Conservation (phyloP, 192 early-diverging fungal species). For the Dispira simplex region DNA sequence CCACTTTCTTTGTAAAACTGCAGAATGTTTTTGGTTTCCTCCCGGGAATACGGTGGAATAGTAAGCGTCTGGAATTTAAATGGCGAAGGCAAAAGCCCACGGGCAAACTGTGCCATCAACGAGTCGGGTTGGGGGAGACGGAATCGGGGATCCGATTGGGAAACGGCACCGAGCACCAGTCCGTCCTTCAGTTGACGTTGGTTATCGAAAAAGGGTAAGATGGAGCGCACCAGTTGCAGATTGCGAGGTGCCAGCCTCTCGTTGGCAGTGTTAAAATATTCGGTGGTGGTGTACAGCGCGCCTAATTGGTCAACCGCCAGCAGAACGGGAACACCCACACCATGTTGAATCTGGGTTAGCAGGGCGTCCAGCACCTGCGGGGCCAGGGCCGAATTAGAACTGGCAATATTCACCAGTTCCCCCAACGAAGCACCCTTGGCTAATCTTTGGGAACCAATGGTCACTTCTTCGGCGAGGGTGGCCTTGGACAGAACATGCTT, state of each 20-base stretch:
- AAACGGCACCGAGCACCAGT: conserved; percentile 25
- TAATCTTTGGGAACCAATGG: background rate
- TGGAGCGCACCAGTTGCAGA: conserved; percentile 23
- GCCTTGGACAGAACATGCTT: background rate
- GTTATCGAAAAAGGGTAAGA: conserved; percentile 32
- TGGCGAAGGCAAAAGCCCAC: conserved; percentile 16
- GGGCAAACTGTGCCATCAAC: conserved; percentile 20
- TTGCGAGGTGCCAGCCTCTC: conserved; percentile 22
- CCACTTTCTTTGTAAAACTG: conserved; percentile 28
- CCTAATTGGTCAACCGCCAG: conserved; percentile 36
- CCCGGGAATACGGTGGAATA: conserved; percentile 22
- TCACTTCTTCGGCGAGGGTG: background rate
- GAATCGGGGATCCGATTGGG: conserved; percentile 13
- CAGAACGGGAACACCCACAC: conserved; percentile 23
- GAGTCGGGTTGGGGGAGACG: conserved; percentile 16
- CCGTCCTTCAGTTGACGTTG: conserved; percentile 24
- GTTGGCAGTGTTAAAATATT: conserved; percentile 23
- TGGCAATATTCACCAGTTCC: background rate
- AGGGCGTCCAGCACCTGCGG: background rate
- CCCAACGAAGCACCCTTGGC: background rate
- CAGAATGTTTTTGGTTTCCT: conserved; percentile 28
- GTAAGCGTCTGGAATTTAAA: conserved; percentile 19
- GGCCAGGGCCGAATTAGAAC: background rate
- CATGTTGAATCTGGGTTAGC: background rate
- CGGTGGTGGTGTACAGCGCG: conserved; percentile 27